Percentiles rank a stretch among this genome's conserved stretches.
Evolutionary conservation across 768 basidiomycete species (phyloP).

Genomic region (Amanita phalloides): DNA sequence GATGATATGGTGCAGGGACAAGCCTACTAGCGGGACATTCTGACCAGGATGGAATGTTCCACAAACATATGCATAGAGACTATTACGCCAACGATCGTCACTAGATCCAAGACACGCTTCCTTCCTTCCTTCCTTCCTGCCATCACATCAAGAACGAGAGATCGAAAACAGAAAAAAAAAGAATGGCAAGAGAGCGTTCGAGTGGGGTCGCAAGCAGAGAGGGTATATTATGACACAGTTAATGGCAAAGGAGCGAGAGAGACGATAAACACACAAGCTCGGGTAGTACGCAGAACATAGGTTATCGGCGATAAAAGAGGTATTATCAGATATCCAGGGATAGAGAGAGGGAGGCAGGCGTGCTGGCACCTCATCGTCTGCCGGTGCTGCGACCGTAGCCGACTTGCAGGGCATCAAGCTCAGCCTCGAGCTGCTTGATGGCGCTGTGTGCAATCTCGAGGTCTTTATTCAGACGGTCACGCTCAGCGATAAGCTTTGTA

Average conservation of each 20-base stretch:
- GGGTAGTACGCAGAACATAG: constrained; percentile 2
- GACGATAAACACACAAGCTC: not conserved
- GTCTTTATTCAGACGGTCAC: constrained; percentile 98
- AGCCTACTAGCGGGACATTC: too few relatives aligned
- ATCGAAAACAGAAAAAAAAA: not conserved
- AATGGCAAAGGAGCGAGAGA: not conserved
- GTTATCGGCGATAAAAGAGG: not conserved
- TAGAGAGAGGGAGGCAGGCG: not conserved
- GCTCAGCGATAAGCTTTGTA: constrained; percentile 89
- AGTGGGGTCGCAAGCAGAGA: not conserved
- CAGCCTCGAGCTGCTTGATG: constrained; percentile 85
- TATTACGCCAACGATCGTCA: not conserved
- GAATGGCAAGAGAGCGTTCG: not conserved
- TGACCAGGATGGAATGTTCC: too few relatives aligned
- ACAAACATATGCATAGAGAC: too few relatives aligned
- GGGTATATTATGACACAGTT: constrained; percentile 5
- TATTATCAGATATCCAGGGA: not conserved
- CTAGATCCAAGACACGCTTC: constrained; percentile 5
- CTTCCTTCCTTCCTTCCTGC: not conserved
- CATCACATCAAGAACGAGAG: not conserved
- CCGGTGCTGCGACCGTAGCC: constrained; percentile 70
- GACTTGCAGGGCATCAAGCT: constrained; percentile 82
- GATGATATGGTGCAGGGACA: too few relatives aligned
- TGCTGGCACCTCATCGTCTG: constrained; percentile 35
- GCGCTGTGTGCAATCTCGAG: constrained; percentile 86